These are phyloP conservation scores for Candida lessepsii DNA, from an alignment of 805 yeast genomes.

Conservation along the genomic window DNA sequence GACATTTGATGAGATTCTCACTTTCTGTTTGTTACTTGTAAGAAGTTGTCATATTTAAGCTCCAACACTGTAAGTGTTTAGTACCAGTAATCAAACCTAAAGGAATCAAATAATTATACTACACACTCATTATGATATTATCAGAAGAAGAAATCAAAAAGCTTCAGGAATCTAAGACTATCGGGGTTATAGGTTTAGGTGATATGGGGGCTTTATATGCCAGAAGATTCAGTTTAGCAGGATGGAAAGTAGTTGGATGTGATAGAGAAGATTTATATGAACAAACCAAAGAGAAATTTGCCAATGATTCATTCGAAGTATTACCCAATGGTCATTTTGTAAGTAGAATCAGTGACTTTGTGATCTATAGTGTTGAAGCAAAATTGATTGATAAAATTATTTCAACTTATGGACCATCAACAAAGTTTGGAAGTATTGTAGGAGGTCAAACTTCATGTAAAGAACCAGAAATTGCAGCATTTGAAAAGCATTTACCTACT, in stretches of 20 bases:
- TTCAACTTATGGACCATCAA: constrained; percentile 68
- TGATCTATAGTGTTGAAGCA: constrained; percentile 92
- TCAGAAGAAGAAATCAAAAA: constrained; percentile 12
- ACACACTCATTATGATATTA: too few relatives aligned
- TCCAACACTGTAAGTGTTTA: too few relatives aligned
- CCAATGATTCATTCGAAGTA: constrained; percentile 54
- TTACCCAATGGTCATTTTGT: constrained; percentile 81
- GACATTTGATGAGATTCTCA: constrained; percentile 1
- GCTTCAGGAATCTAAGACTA: constrained; percentile 42
- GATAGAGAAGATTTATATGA: constrained; percentile 70
- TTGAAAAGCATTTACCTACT: constrained; percentile 68
- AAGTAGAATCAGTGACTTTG: constrained; percentile 75
- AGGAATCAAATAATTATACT: background rate
- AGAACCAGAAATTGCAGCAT: constrained; percentile 82
- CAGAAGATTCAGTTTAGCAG: constrained; percentile 67
- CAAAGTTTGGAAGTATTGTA: constrained; percentile 84
- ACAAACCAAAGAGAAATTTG: constrained; percentile 41
- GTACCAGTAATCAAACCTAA: background rate
- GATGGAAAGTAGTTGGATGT: constrained; percentile 88
- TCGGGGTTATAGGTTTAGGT: constrained; percentile 95
- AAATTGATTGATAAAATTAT: constrained; percentile 76
- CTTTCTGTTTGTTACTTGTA: too few relatives aligned
- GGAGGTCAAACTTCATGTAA: constrained; percentile 99
- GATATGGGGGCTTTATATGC: constrained; percentile 96
- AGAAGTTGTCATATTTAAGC: too few relatives aligned